Conservation (phyloP, 768 basidiomycete genomes). For the Postia placenta region DNA sequence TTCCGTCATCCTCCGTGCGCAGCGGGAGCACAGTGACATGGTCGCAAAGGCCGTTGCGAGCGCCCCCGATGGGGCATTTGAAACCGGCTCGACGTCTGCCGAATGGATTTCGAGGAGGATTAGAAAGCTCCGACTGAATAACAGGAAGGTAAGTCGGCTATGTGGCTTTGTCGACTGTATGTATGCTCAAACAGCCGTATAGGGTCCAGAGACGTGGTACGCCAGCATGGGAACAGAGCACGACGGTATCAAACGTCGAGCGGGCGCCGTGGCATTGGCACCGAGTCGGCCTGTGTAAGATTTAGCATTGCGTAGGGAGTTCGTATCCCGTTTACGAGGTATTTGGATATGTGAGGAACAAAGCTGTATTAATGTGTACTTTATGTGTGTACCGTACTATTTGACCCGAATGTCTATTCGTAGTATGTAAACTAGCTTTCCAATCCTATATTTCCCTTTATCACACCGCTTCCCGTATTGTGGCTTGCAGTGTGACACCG, state of each 20-base stretch:
- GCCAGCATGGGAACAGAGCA: slow-evolving; percentile 24
- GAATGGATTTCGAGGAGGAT: slow-evolving; percentile 22
- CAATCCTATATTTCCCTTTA: too few species aligned
- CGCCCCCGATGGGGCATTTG: slow-evolving; percentile 15
- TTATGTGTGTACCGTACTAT: not conserved
- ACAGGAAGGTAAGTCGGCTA: slow-evolving; percentile 17
- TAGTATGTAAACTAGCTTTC: too few species aligned
- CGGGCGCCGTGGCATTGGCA: not conserved
- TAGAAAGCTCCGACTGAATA: slow-evolving; percentile 20
- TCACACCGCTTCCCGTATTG: too few species aligned
- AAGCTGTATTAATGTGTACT: not conserved
- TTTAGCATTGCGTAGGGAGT: too few species aligned
- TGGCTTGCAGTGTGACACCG: too few species aligned
- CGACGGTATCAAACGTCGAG: not conserved
- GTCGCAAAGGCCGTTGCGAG: slow-evolving; percentile 17
- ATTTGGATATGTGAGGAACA: not conserved
- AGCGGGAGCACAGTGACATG: slow-evolving; percentile 18
- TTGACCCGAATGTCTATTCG: too few species aligned
- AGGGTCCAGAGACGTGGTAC: slow-evolving; percentile 22
- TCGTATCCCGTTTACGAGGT: not conserved
- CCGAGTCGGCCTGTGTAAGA: too few species aligned
- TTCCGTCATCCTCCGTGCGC: slow-evolving; percentile 22
- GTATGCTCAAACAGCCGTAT: not conserved
- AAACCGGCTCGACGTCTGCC: slow-evolving; percentile 18
- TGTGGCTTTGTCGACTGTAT: not conserved